Base-by-base conservation (phyloP, 768 basidiomycete species). In the Filobasidium floriforme region DNA sequence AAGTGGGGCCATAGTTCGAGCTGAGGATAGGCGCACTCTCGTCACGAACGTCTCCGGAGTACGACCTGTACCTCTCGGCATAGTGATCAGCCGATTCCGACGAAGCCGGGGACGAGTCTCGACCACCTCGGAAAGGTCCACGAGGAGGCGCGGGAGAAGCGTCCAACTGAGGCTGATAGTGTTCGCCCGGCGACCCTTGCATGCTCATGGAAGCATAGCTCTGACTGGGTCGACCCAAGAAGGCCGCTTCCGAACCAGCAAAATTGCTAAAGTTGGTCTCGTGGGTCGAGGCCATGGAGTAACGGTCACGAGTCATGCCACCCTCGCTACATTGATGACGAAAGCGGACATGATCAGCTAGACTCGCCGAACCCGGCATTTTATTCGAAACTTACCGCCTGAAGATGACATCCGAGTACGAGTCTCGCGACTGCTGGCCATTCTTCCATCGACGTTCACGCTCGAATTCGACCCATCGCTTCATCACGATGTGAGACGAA, bases 391-490 rank as follows among this genome's bases (percentile, higher is more conserved):
- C 75, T 71, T 75, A 89, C 89, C 84, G 81, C 40, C 80, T 73
- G 32, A 77, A 76, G 6, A 75, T 68, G 10, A 78, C 76, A 66
- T 89, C 88, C 73, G 83, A 85, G 6, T 85, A 83, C 26, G 86
- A 87, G 74, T 94, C 91, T 68, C 89, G 84, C 5, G 90, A 92
- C 70, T 88, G 85, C 24, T 85, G 85, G 7, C 91, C 92, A 74
- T 79, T 88, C 85, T 87, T 92, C 91, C 90, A 97, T 68, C 92
- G 83, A 71, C 94, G 81, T 71, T 98, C 96, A 59, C 94, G 83
- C 82, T 98, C 96, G 77, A 96, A 98, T 80, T 98, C 96, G 19
- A 86, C 92, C 94, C 94, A 99, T 46, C 91, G 85, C 83, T 98
- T 98, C 96, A 98, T 97, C 41, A 94, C 89, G 72, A 99, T 98